phyloP scores from a whole-genome alignment of 1,139 yeast genomes.

The Blastobotrys arbuscula region DNA sequence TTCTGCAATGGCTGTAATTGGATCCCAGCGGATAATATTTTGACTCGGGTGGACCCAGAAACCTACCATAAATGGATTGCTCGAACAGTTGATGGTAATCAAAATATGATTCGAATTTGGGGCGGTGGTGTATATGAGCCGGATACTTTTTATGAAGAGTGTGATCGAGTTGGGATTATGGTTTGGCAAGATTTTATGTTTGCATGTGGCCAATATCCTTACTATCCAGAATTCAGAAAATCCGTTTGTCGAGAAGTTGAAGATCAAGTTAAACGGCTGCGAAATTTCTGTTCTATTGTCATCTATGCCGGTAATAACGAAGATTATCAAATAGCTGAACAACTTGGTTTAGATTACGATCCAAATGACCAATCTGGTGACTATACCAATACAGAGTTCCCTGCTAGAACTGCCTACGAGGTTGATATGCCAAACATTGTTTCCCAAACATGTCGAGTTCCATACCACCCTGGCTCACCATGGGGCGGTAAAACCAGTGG shows the following conservation, averaged over 20 bases:
- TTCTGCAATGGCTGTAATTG: conserved; percentile 43
- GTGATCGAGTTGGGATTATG: conserved; percentile 42
- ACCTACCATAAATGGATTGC: conserved; percentile 38
- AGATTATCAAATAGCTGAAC: conserved; percentile 21
- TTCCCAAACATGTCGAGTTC: conserved; percentile 24
- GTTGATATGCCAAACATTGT: conserved; percentile 34
- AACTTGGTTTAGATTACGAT: conserved; percentile 13
- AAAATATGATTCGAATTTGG: conserved; percentile 46
- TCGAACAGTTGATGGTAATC: conserved; percentile 37
- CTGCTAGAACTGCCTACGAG: conserved; percentile 35
- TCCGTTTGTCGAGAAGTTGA: conserved; percentile 35
- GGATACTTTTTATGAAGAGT: conserved; percentile 40
- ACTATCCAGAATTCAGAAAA: conserved; percentile 29
- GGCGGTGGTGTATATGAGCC: conserved; percentile 46
- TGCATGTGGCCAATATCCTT: conserved; percentile 48
- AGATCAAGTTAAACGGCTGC: conserved; percentile 37
- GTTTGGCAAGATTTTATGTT: conserved; percentile 52
- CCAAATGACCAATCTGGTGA: conserved; percentile 15
- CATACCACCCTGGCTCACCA: conserved; percentile 42
- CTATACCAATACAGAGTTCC: conserved; percentile 17
- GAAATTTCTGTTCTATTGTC: conserved; percentile 30
- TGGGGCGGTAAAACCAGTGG: conserved; percentile 36
- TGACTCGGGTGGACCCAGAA: conserved; percentile 30
- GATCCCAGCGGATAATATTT: conserved; percentile 45
- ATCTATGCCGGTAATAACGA: conserved; percentile 22